A percentile compares a stretch with the other conserved stretches of the same genome.
Conservation (phyloP, 805 yeast genomes). For the Candida yuanshanica region DNA sequence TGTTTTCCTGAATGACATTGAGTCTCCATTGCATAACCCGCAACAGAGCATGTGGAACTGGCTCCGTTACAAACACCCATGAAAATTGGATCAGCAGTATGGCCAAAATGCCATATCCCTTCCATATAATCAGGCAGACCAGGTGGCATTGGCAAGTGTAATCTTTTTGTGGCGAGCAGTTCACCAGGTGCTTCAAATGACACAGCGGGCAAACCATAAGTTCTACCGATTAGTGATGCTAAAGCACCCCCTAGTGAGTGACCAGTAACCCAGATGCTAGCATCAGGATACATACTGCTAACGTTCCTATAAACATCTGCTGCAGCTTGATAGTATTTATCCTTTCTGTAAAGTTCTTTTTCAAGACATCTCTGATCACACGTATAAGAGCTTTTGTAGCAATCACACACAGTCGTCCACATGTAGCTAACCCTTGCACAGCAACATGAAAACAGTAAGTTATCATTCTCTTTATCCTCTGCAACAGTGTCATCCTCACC, state of each 20-base stretch:
- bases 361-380: constrained; percentile 89
- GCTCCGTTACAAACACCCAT: constrained; percentile 98
- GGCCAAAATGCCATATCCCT: constrained; percentile 91
- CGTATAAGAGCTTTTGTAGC: constrained; percentile 75
- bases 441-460: constrained; percentile 87
- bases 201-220: constrained; percentile 86
- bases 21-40: constrained; percentile 96
- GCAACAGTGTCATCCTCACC: constrained; percentile 79
- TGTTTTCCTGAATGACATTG: constrained; percentile 87
- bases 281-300: constrained; percentile 54
- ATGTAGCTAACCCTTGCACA: constrained; percentile 88
- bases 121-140: constrained; percentile 75
- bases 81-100: constrained; percentile 93
- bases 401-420: constrained; percentile 96
- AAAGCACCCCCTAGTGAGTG: constrained; percentile 93
- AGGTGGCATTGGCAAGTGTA: constrained; percentile 92
- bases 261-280: constrained; percentile 87
- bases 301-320: constrained; percentile 75
- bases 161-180: constrained; percentile 68
- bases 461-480: constrained; percentile 82
- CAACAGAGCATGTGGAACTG: constrained; percentile 79
- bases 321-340: constrained; percentile 76
- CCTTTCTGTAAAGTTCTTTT: constrained; percentile 63
- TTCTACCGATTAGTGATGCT: constrained; percentile 75
- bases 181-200: constrained; percentile 95